Evolutionary conservation across 768 basidiomycete species (phyloP), one percentile per base, ranked within the genome.

Genomic region (Hemileccinum impolitum): DNA sequence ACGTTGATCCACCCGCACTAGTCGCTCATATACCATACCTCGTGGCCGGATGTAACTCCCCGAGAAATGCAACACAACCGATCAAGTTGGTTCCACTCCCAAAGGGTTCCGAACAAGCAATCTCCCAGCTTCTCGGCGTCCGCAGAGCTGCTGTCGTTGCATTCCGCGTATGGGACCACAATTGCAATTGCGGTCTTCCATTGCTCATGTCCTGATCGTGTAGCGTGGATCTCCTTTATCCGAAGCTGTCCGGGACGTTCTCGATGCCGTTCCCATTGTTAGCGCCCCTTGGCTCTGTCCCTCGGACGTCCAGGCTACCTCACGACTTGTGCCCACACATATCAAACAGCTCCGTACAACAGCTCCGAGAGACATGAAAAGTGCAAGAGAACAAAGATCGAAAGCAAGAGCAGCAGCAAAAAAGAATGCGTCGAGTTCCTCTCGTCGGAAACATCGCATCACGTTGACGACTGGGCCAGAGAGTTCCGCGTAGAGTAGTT

Each of bases 301-400:
- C 28, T 39, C 55, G 13, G 43, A 45, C 6, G 25, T 50, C 47
- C 34, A 59, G 51, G 14, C 48, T 50, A 17, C n/a, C 45, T 43
- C 47, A 39, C 47, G 66, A 15, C 70, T 84, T 21, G 68, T 87
- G 36, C 82, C 85, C 3, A 90, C 90, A 0, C 85, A 90, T 60
- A 75, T 92, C 55, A 94, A 93, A 60, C 89, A 91, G 55, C 63
- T 92, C 18, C 76, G 77, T 15, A 94, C 92, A 3, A 81, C 83
- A 25, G 80, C 83, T 4, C 91, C 91, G 2, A 83, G 79, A 58
- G 87, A 93, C 58, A 87, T 90, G 78, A 87, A 78, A 60, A 75
- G 70, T 28, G 81, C 82, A 28, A 90, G 85, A 60, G 76, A 80
- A 48, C 61, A 70, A 44, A 75, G 89, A 48, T 62, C 65, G 32